Percentiles rank a stretch among this genome's conserved stretches.
phyloP scores from a whole-genome alignment of 768 basidiomycete species.

The Naganishia antarctica region DNA sequence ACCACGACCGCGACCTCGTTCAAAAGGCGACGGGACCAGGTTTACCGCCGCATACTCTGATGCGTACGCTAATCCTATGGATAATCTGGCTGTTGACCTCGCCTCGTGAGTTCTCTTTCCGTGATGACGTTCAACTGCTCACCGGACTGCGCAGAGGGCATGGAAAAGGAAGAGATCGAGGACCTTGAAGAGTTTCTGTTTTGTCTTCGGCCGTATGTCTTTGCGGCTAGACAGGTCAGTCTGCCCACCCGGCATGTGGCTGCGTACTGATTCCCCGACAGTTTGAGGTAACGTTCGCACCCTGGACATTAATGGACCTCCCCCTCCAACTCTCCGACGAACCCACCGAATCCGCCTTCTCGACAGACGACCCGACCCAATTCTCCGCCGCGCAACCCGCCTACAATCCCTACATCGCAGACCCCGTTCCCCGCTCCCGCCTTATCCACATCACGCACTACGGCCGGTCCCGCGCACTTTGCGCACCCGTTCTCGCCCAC shows the following conservation, averaged over 20 bases:
- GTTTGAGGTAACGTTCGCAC: slow-evolving; percentile 49
- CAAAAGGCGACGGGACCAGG: slow-evolving; percentile 46
- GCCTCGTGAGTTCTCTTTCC: slow-evolving; percentile 26
- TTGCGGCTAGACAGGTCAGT: slow-evolving; percentile 47
- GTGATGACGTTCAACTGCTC: background rate
- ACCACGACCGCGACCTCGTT: slow-evolving; percentile 45
- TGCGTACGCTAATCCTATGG: slow-evolving; percentile 47
- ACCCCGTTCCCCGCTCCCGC: slow-evolving; percentile 38
- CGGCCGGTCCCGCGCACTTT: slow-evolving; percentile 40
- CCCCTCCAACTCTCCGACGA: slow-evolving; percentile 35
- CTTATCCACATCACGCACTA: slow-evolving; percentile 43
- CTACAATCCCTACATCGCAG: slow-evolving; percentile 45
- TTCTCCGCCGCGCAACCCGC: background rate
- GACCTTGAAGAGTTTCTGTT: slow-evolving; percentile 52
- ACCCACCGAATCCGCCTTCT: slow-evolving; percentile 22
- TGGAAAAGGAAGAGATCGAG: slow-evolving; percentile 68
- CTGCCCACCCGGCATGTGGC: background rate
- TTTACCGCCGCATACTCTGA: slow-evolving; percentile 45
- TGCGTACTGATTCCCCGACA: slow-evolving; percentile 1
- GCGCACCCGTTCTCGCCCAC: slow-evolving; percentile 49
- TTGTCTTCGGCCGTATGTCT: slow-evolving; percentile 52
- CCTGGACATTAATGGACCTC: slow-evolving; percentile 49
- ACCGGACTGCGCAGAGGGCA: slow-evolving; percentile 43
- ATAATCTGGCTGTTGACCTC: slow-evolving; percentile 43
- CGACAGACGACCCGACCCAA: slow-evolving; percentile 8